Percentiles rank a stretch among this genome's conserved stretches.
Conservation (phyloP, 2,329 filamentous ascomycete species). For the Colletotrichum sp. region DNA sequence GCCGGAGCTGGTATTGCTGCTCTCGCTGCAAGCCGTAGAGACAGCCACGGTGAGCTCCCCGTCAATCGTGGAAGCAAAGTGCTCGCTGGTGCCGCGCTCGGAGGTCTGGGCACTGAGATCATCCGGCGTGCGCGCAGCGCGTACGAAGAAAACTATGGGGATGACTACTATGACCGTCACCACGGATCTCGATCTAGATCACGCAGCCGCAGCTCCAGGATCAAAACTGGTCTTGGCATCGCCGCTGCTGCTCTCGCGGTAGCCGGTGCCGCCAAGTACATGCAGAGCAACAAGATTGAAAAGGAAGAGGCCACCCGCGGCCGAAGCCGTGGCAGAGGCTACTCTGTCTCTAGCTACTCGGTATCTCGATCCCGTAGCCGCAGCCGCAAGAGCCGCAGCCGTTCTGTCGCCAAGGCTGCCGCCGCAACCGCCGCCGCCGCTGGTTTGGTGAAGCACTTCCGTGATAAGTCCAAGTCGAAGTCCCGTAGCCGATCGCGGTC, state of each 20-base stretch:
- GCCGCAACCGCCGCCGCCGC: constrained; percentile 63
- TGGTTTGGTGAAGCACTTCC: constrained; percentile 62
- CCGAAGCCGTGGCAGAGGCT: constrained; percentile 54
- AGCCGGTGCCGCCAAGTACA: constrained; percentile 69
- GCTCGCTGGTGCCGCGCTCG: constrained; percentile 65
- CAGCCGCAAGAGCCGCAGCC: constrained; percentile 45
- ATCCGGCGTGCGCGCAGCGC: constrained; percentile 65
- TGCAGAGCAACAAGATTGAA: constrained; percentile 64
- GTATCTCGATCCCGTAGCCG: constrained; percentile 45
- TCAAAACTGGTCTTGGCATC: constrained; percentile 67
- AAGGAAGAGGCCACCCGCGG: constrained; percentile 64
- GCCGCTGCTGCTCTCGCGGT: constrained; percentile 69
- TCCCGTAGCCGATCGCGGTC: constrained; percentile 43
- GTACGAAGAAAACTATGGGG: constrained; percentile 44
- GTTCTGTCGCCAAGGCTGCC: constrained; percentile 61
- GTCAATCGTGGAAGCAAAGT: constrained; percentile 63
- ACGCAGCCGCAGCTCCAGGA: constrained; percentile 39
- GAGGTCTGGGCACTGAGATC: constrained; percentile 67
- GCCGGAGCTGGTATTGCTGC: constrained; percentile 68
- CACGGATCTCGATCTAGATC: constrained; percentile 41
- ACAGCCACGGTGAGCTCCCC: constrained; percentile 52
- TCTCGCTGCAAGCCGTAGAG: constrained; percentile 60
- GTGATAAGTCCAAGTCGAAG: constrained; percentile 43
- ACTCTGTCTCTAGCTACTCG: constrained; percentile 38
- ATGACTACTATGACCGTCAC: constrained; percentile 40